Conservation (phyloP, 23 red algal genomes). For the Chondrus crispus region DNA sequence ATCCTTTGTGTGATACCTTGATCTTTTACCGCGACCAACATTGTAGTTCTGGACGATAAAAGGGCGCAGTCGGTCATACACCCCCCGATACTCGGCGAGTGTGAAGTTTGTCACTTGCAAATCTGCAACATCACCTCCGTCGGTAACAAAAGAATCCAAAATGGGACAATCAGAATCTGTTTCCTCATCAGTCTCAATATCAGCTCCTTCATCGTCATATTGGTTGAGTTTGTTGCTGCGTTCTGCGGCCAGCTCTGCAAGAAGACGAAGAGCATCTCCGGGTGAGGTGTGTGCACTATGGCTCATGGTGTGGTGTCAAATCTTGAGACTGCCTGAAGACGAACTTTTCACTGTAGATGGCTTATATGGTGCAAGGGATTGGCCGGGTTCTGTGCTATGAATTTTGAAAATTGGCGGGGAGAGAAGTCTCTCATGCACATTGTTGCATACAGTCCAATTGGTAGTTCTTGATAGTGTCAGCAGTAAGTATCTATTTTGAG, state of each 20-base stretch:
- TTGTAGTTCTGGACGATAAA: neutral
- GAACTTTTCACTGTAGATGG: no score
- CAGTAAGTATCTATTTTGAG: no score
- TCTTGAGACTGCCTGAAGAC: no score
- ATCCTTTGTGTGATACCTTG: neutral
- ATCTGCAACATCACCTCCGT: neutral
- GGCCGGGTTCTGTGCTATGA: no score
- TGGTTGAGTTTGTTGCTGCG: neutral
- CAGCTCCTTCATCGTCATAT: neutral
- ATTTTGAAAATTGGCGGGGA: no score
- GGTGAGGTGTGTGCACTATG: no score
- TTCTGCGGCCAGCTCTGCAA: neutral
- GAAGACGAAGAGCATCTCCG: neutral
- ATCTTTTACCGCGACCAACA: neutral
- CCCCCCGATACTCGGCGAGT: neutral
- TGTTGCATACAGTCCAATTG: no score
- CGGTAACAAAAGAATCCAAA: neutral
- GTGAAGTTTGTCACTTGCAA: neutral
- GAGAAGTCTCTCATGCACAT: no score
- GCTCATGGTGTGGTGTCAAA: no score
- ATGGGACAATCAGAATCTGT: neutral
- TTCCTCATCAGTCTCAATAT: neutral
- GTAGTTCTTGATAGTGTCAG: no score
- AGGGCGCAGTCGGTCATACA: neutral
- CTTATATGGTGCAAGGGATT: no score